Base-by-base conservation (phyloP, 495 filamentous ascomycete species). In the Aspergillus wentii region DNA sequence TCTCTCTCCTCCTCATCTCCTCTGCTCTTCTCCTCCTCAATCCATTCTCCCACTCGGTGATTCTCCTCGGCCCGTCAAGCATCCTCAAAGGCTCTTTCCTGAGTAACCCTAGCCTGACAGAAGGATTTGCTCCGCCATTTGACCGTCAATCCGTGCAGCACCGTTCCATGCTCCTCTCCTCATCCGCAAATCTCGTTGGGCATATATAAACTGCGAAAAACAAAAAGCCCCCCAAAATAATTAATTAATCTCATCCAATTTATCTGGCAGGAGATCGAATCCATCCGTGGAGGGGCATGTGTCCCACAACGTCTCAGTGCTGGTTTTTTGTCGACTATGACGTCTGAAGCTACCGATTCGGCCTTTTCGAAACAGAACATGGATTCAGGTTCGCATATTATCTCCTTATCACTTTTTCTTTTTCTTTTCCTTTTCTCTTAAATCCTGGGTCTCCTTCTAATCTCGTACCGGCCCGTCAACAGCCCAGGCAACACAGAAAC, bases 331-430 rank as follows among this genome's bases (percentile, higher is more conserved):
- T 52, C 41, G 54, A 59, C 50, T 62, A 69, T 66, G 62, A 69
- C 62, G 65, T 69, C 65, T 62, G 59, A 62, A 57, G 34, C 47
- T 42, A 56, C 56, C 48, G 46, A 52, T 43, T 57, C 54, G 43
- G 43, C 54, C 43, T 44, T 45, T 48, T 31, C 44, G 21, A 43
- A 42, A 37, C 45, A 52, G 35, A 22, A 33, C 25, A 56, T 48
- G 56, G 52, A 61, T 41, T 49, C 54, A 49, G 55, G 64, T 69
- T 54, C 59, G 62, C 57, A 53, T 48, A n/a, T n/a, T n/a, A n/a
- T n/a, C n/a, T n/a, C n/a, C n/a, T n/a, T n/a, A n/a, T n/a, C 51
- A 40, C 49, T 37, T 34, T 3, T 21, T 22, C 28, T 31, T 28
- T 31, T 17, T 28, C 45, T 29, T 35, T 27, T 16, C 28, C 33